A percentile compares a stretch with the other conserved stretches of the same genome.
These are phyloP conservation scores for Hyphodiscus hymeniophilus DNA, from an alignment of 495 filamentous ascomycete genomes.

Conservation along the genomic window DNA sequence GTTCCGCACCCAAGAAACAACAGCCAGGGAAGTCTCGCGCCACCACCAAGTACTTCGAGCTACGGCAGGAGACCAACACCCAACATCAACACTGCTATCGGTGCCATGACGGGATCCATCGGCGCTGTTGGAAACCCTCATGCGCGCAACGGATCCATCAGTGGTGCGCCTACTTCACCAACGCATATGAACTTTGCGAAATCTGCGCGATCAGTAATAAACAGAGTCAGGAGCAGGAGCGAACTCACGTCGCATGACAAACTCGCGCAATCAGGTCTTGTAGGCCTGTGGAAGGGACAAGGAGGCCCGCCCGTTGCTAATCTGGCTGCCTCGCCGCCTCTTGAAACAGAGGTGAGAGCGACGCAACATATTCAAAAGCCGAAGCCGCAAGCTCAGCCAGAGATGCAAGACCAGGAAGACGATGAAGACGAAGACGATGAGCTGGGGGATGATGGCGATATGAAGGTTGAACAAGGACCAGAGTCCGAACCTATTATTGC, in stretches of 20 bases:
- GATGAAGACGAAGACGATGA: slow-evolving; percentile 49
- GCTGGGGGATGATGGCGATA: slow-evolving; percentile 39
- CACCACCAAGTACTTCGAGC: slow-evolving; percentile 45
- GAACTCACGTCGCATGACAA: slow-evolving; percentile 40
- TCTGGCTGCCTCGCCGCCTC: slow-evolving; percentile 32
- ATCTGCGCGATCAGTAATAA: slow-evolving; percentile 42
- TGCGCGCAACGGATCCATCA: slow-evolving; percentile 49
- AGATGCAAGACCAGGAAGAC: slow-evolving; percentile 27
- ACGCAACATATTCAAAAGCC: slow-evolving; percentile 5
- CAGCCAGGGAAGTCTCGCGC: slow-evolving; percentile 45
- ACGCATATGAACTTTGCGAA: slow-evolving; percentile 33
- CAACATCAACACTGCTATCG: slow-evolving; percentile 54
- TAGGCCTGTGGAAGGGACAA: slow-evolving; percentile 41
- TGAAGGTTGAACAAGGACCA: slow-evolving; percentile 36
- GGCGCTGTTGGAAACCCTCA: slow-evolving; percentile 53
- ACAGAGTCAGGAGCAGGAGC: slow-evolving; percentile 64
- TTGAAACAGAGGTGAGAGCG: slow-evolving; percentile 19
- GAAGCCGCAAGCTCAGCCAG: slow-evolving; percentile 5
- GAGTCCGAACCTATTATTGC: slow-evolving; percentile 55
- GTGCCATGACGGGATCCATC: slow-evolving; percentile 53
- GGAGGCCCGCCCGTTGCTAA: slow-evolving; percentile 53
- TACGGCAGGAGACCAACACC: slow-evolving; percentile 52
- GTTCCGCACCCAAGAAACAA: slow-evolving; percentile 26
- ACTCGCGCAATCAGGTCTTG: slow-evolving; percentile 20
- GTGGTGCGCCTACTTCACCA: slow-evolving; percentile 44